Percentiles rank a stretch among this genome's conserved stretches.
Conservation (phyloP, 75 land plant genomes). For the Pinus tabuliformis region DNA sequence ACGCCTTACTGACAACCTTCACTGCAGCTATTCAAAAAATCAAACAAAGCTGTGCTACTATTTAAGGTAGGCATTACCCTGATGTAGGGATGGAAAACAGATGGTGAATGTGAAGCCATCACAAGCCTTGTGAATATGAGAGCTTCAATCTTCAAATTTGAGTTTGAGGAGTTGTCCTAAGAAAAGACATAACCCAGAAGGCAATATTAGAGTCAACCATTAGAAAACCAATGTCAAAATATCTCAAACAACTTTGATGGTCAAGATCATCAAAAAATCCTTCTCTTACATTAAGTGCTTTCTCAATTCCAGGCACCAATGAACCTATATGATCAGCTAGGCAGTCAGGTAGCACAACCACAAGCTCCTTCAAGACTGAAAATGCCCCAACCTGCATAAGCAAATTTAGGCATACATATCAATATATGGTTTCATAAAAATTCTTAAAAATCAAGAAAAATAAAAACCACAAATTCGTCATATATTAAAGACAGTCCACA, state of each 20-base stretch:
- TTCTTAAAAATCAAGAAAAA: not conserved
- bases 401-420: not conserved
- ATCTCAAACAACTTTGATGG: constrained; percentile 1
- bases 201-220: not conserved
- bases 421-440: not conserved
- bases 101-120: constrained; percentile 87
- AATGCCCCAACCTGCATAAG: constrained; percentile 92
- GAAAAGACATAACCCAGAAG: constrained; percentile 7
- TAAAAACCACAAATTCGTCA: not conserved
- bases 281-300: constrained; percentile 81
- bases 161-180: constrained; percentile 96
- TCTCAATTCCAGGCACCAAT: constrained; percentile 93
- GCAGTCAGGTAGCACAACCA: constrained; percentile 90
- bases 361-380: constrained; percentile 96
- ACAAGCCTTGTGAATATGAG: constrained; percentile 92
- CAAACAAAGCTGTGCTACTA: not conserved
- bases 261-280: not conserved
- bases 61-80: constrained; percentile 40
- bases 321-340: constrained; percentile 94
- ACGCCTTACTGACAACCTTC: not conserved
- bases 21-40: too few relatives aligned
- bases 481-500: not conserved
- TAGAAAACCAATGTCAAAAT: not conserved
- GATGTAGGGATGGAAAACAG: constrained; percentile 94
- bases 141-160: constrained; percentile 97